Conservation (phyloP, 306 rosid species). For the Acacia acuminata region DNA sequence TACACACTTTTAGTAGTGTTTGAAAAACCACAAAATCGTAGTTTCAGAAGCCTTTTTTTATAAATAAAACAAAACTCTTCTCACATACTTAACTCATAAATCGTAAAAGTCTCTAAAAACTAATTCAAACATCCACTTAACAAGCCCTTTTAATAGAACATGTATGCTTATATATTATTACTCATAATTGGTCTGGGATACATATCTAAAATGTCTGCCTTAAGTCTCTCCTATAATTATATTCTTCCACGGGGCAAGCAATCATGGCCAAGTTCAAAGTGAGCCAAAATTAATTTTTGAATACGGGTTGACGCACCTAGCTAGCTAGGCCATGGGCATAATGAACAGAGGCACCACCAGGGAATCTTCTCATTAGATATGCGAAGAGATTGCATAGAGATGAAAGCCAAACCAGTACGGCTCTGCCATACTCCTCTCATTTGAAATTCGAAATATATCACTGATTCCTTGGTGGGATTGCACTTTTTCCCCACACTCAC, state of each 20-base stretch:
- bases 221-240: background rate
- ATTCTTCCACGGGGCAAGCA: constrained; percentile 23
- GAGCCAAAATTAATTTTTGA: constrained; percentile 16
- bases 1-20: no score
- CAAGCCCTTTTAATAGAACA: background rate
- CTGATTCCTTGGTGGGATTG: constrained; percentile 23
- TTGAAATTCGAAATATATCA: constrained; percentile 20
- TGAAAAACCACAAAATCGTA: no score
- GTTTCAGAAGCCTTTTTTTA: no score
- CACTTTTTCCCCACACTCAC: constrained; percentile 29
- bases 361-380: constrained; percentile 42
- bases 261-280: constrained; percentile 24
- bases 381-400: constrained; percentile 33
- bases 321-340: constrained; percentile 7
- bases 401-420: constrained; percentile 43
- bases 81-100: no score
- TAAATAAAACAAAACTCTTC: no score
- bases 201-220: background rate
- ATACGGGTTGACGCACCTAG: constrained; percentile 14
- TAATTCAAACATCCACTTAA: no score
- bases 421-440: constrained; percentile 38
- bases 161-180: background rate
- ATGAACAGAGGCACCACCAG: constrained; percentile 30
- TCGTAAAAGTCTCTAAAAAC: no score
- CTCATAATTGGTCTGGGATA: background rate